Conservation (phyloP, 2,329 filamentous ascomycete species). For the Fusarium nurragi region DNA sequence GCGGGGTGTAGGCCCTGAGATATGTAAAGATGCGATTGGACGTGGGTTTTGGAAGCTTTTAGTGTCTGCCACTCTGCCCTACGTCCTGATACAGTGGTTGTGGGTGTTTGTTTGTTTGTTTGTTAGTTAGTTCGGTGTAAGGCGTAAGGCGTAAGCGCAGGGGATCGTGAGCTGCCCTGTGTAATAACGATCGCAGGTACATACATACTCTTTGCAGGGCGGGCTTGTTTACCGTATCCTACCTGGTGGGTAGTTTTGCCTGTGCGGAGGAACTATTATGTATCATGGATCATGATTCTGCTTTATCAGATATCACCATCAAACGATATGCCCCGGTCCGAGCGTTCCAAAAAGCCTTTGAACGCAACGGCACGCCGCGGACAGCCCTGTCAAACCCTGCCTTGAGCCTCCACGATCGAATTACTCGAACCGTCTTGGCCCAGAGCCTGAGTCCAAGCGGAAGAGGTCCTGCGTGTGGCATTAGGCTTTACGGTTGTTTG, state of each 20-base stretch:
- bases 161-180: not conserved
- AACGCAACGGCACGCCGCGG: not conserved
- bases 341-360: not conserved
- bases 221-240: not conserved
- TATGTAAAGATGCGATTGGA: conserved; percentile 21
- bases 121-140: not conserved
- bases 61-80: conserved; percentile 10
- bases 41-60: not conserved
- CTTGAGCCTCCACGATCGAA: conserved; percentile 2
- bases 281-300: not conserved
- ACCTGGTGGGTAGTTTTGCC: too few species aligned
- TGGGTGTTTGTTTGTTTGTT: too few species aligned
- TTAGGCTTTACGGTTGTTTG: conserved; percentile 7
- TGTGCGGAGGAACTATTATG: too few species aligned
- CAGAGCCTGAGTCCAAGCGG: not conserved
- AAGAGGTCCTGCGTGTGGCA: conserved; percentile 21
- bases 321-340: not conserved
- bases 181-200: too few species aligned
- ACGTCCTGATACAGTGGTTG: not conserved
- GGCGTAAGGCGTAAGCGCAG: not conserved
- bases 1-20: not conserved
- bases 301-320: not conserved
- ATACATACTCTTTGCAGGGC: too few species aligned
- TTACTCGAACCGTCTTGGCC: not conserved
- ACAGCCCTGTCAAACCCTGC: not conserved